These are phyloP conservation scores for Nicotiana knightiana DNA, from an alignment of 257 asterid species.

Conservation along the genomic window DNA sequence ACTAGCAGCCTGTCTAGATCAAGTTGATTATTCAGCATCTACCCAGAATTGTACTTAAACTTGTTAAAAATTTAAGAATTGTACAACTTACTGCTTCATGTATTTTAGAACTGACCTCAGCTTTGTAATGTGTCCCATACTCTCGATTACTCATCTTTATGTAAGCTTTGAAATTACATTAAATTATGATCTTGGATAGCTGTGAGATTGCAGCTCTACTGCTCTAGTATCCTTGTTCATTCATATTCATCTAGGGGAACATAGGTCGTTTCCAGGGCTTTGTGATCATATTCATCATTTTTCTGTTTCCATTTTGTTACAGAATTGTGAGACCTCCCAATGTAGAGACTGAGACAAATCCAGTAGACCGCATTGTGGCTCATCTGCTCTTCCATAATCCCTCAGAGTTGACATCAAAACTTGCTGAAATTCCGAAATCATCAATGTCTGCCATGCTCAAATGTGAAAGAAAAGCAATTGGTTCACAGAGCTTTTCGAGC, in stretches of 20 bases:
- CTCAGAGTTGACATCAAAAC: conserved; percentile 41
- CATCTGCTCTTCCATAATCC: conserved; percentile 82
- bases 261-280: neutral
- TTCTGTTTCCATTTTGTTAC: conserved; percentile 18
- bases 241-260: neutral
- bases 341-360: conserved; percentile 72
- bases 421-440: conserved; percentile 39
- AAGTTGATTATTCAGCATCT: neutral
- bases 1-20: neutral
- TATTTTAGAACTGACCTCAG: neutral
- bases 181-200: neutral
- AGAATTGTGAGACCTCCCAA: conserved; percentile 52
- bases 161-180: neutral
- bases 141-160: neutral
- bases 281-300: neutral
- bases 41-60: conserved; percentile 1
- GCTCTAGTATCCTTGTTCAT: neutral
- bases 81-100: neutral
- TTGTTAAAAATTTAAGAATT: neutral
- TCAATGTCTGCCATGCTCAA: conserved; percentile 41
- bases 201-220: neutral
- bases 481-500: conserved; percentile 23
- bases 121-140: neutral
- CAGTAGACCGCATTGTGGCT: conserved; percentile 81
- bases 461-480: conserved; percentile 28